These are phyloP conservation scores for Xylariomycetidae sp. DNA, from an alignment of 2,329 filamentous ascomycete species.

Conservation along the genomic window DNA sequence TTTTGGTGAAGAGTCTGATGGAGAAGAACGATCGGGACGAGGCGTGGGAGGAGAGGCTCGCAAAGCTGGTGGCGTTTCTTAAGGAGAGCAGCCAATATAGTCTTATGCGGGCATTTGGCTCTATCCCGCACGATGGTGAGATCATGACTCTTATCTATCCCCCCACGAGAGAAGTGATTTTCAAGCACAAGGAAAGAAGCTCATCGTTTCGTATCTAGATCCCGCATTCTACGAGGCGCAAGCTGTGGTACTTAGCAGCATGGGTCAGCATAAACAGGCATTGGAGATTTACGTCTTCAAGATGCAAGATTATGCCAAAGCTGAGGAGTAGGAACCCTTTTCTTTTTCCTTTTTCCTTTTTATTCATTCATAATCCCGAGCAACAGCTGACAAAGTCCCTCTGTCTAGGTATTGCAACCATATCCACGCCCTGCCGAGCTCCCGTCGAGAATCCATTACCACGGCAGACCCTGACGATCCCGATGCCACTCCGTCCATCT, in stretches of 20 bases:
- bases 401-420: slow-evolving; percentile 76
- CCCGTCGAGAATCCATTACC: slow-evolving; percentile 14
- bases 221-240: slow-evolving; percentile 82
- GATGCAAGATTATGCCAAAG: slow-evolving; percentile 78
- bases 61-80: slow-evolving; percentile 69
- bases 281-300: slow-evolving; percentile 98
- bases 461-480: slow-evolving; percentile 33
- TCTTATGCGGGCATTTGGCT: slow-evolving; percentile 67
- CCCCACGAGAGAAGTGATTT: no score
- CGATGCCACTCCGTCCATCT: slow-evolving; percentile 69
- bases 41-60: slow-evolving; percentile 54
- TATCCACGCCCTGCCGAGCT: slow-evolving; percentile 48
- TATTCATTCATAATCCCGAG: slow-evolving; percentile 3
- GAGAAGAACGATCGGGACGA: slow-evolving; percentile 34
- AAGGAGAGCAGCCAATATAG: slow-evolving; percentile 76
- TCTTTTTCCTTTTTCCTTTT: slow-evolving; percentile 10
- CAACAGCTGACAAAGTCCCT: slow-evolving; percentile 13
- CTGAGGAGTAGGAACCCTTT: slow-evolving; percentile 75
- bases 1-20: slow-evolving; percentile 48
- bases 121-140: slow-evolving; percentile 76
- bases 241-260: slow-evolving; percentile 87
- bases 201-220: no score
- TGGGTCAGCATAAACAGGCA: slow-evolving; percentile 92
- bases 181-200: no score
- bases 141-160: no score